phyloP scores from a whole-genome alignment of 768 basidiomycete species.

The Hemileccinum rubropunctum region DNA sequence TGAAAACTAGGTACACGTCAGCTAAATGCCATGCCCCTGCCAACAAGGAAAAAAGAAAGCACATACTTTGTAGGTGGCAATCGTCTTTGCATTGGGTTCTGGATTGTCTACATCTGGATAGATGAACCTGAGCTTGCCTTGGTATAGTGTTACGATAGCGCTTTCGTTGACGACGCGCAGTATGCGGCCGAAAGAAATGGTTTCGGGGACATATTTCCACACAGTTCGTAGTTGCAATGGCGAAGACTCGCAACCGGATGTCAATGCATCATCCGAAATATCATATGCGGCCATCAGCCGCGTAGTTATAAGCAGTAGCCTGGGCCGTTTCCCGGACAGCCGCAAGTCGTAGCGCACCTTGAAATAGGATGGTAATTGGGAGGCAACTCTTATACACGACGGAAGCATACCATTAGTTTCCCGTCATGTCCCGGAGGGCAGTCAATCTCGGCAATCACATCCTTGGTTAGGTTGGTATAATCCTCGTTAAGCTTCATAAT shows the following conservation, averaged over 20 bases:
- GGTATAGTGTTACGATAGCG: constrained; percentile 25
- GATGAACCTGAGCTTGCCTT: constrained; percentile 24
- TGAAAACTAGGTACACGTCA: constrained; percentile 17
- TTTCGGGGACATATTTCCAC: constrained; percentile 22
- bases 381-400: neutral
- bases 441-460: constrained; percentile 26
- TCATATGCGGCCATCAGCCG: constrained; percentile 30
- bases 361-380: neutral
- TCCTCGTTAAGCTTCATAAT: constrained; percentile 30
- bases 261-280: constrained; percentile 19
- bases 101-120: constrained; percentile 24
- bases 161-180: constrained; percentile 26
- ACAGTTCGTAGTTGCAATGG: constrained; percentile 8
- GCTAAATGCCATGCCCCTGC: neutral
- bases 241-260: constrained; percentile 7
- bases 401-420: constrained; percentile 22
- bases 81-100: constrained; percentile 12
- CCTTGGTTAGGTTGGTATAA: constrained; percentile 20
- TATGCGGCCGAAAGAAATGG: constrained; percentile 27
- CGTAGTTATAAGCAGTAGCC: constrained; percentile 23
- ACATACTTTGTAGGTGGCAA: constrained; percentile 22
- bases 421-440: constrained; percentile 27
- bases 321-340: constrained; percentile 24
- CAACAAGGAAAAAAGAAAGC: neutral
- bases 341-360: constrained; percentile 31